Conservation (phyloP, 208 protist species). For the Leishmania gerbilli region DNA sequence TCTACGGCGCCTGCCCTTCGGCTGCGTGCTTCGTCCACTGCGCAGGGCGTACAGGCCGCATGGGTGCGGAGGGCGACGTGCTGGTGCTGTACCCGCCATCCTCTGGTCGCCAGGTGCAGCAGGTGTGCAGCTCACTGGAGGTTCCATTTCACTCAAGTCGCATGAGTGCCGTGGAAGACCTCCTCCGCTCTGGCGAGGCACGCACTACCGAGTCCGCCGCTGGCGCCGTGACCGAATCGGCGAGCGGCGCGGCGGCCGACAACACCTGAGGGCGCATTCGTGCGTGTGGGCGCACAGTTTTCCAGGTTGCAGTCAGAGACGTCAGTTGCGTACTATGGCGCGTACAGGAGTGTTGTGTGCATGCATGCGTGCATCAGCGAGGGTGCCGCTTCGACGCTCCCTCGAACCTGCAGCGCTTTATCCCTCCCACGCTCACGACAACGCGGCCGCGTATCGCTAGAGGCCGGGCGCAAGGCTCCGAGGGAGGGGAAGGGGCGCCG, state of each 20-base stretch:
- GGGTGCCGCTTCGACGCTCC: neutral
- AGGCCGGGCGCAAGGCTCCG: neutral
- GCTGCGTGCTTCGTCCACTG: constrained; percentile 83
- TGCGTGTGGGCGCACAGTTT: neutral
- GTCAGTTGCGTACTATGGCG: neutral
- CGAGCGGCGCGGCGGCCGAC: neutral
- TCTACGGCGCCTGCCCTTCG: constrained; percentile 71
- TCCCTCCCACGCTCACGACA: neutral
- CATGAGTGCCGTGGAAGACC: constrained; percentile 56
- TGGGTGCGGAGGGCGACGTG: constrained; percentile 81
- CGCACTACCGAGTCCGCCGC: neutral
- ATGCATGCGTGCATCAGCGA: neutral
- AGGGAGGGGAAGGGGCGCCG: neutral
- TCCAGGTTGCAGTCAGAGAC: neutral
- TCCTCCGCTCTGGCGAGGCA: constrained; percentile 29
- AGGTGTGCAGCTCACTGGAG: constrained; percentile 75
- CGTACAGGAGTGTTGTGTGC: neutral
- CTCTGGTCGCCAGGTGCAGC: constrained; percentile 69
- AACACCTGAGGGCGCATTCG: neutral
- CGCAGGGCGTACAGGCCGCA: constrained; percentile 85
- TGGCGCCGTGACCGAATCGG: neutral
- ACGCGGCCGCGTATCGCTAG: neutral
- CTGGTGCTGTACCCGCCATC: constrained; percentile 76
- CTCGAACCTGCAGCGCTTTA: neutral
- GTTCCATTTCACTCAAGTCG: constrained; percentile 65